phyloP scores from a whole-genome alignment of 1,284 basidiomycete species.

The Pyrrhoderma noxium region DNA sequence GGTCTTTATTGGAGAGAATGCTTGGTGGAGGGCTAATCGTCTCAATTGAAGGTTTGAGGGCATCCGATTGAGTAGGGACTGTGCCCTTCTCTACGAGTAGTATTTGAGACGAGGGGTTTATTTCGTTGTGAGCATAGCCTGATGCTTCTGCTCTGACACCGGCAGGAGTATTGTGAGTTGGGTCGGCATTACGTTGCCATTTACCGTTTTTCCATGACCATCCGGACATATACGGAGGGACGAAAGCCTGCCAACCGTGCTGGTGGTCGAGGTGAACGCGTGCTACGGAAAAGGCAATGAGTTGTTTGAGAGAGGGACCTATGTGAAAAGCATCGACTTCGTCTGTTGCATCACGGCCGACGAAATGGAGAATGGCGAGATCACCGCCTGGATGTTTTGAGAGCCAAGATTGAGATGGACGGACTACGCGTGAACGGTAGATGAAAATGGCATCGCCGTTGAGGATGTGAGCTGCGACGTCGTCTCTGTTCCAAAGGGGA shows the following conservation, averaged over 20 bases:
- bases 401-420: slow-evolving; percentile 81
- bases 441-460: slow-evolving; percentile 77
- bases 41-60: slow-evolving; percentile 37
- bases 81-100: slow-evolving; percentile 46
- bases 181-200: slow-evolving; percentile 59
- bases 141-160: slow-evolving; percentile 5
- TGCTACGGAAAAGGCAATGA: slow-evolving; percentile 73
- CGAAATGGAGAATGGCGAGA: slow-evolving; percentile 89
- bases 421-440: slow-evolving; percentile 70
- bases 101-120: slow-evolving; percentile 46
- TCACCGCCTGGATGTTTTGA: slow-evolving; percentile 83
- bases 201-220: slow-evolving; percentile 50
- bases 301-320: slow-evolving; percentile 56
- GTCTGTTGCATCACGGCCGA: slow-evolving; percentile 91
- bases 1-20: slow-evolving; percentile 48
- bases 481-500: slow-evolving; percentile 43
- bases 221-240: slow-evolving; percentile 86
- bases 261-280: slow-evolving; percentile 48
- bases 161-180: slow-evolving; percentile 30
- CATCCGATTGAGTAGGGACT: background rate
- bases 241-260: slow-evolving; percentile 70
- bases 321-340: slow-evolving; percentile 94
- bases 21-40: slow-evolving; percentile 48
- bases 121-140: slow-evolving; percentile 20
- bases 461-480: slow-evolving; percentile 64